Conservation (phyloP, 1,139 yeast species). For the Barnettozyma hawaiiensis region DNA sequence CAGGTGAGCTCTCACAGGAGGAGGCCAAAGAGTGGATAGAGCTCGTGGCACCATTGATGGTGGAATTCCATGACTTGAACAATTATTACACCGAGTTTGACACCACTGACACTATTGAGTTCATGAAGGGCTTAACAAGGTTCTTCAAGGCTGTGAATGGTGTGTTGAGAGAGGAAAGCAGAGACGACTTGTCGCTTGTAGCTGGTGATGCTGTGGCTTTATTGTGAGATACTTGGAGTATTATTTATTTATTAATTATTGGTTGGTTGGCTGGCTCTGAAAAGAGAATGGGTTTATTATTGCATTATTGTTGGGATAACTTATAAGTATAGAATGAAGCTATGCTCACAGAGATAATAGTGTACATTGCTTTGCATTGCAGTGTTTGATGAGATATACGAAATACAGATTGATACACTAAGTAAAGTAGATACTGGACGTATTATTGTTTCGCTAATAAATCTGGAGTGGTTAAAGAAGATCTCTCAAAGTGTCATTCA, state of each 20-base stretch:
- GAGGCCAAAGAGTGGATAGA: constrained; percentile 15
- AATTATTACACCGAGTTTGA: constrained; percentile 39
- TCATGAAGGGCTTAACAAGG: constrained; percentile 26
- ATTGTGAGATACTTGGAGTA: constrained; percentile 5
- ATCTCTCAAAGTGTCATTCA: constrained; percentile 20
- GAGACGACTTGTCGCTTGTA: constrained; percentile 23
- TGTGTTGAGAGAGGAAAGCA: constrained; percentile 4
- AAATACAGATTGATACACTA: constrained; percentile 1
- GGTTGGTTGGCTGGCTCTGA: too few species aligned
- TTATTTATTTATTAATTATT: too few species aligned
- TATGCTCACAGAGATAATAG: neutral
- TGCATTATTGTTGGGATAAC: neutral
- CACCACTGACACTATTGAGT: constrained; percentile 33
- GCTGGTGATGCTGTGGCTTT: constrained; percentile 14
- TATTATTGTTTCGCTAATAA: too few species aligned
- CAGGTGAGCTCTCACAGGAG: neutral
- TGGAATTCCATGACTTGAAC: constrained; percentile 49
- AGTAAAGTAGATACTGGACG: neutral
- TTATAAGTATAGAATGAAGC: neutral
- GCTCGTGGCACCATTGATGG: constrained; percentile 37
- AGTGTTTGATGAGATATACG: constrained; percentile 3
- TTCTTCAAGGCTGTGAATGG: constrained; percentile 17
- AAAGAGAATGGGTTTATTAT: neutral
- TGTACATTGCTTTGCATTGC: neutral
- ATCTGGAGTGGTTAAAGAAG: too few species aligned